Conservation (phyloP, 441 rosid genomes). For the Erysimum pusillum region DNA sequence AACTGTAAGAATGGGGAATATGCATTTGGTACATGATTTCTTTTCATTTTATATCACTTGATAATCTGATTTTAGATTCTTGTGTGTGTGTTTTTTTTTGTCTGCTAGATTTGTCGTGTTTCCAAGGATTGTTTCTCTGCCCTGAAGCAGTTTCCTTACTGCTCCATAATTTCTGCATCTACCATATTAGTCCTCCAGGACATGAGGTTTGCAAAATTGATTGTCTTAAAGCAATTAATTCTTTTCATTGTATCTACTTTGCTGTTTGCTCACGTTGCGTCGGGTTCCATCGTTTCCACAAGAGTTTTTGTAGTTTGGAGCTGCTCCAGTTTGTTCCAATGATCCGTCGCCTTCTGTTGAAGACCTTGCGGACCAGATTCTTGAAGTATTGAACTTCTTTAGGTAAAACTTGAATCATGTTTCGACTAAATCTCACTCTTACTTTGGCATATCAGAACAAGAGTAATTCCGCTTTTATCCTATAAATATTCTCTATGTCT, state of each 20-base stretch:
- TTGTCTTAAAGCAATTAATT: slow-evolving; percentile 33
- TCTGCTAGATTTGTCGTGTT: slow-evolving; percentile 70
- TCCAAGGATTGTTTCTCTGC: slow-evolving; percentile 83
- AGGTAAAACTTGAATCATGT: slow-evolving; percentile 51
- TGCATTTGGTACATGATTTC: slow-evolving; percentile 3
- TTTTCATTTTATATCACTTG: slow-evolving; percentile 24
- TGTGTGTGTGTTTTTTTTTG: background rate
- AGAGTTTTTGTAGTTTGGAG: slow-evolving; percentile 85
- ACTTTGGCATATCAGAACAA: background rate
- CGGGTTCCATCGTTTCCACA: slow-evolving; percentile 43
- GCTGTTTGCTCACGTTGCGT: slow-evolving; percentile 29
- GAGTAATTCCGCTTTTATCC: background rate
- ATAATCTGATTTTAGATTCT: slow-evolving; percentile 40
- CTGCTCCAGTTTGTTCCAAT: slow-evolving; percentile 63
- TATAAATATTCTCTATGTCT: slow-evolving; percentile 6
- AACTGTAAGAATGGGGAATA: slow-evolving; percentile 56
- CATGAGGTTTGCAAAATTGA: slow-evolving; percentile 69
- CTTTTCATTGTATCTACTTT: background rate
- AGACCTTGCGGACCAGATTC: slow-evolving; percentile 74
- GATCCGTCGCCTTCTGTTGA: slow-evolving; percentile 59
- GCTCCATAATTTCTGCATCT: slow-evolving; percentile 79
- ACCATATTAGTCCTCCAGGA: slow-evolving; percentile 85
- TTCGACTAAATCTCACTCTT: slow-evolving; percentile 7
- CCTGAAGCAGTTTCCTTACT: slow-evolving; percentile 82
- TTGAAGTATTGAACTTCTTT: slow-evolving; percentile 76